phyloP scores from a whole-genome alignment of 73 alveolate species.

The Blepharisma stoltei region DNA sequence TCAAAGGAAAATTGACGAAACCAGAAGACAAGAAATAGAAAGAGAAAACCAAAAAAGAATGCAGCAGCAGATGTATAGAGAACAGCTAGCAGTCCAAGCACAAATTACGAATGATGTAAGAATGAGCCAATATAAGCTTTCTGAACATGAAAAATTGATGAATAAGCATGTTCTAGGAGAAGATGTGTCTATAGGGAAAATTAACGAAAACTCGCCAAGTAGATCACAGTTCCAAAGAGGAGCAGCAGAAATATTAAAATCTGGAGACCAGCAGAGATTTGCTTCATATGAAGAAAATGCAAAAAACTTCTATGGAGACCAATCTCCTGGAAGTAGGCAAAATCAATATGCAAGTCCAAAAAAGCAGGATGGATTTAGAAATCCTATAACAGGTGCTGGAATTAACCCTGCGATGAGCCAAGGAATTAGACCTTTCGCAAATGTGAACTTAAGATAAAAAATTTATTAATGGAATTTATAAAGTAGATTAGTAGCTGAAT shows the following conservation, averaged over 20 bases:
- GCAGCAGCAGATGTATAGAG: not conserved
- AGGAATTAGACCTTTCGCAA: not conserved
- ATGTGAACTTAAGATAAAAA: not conserved
- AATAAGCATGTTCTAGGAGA: constrained; percentile 1
- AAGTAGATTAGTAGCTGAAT: not conserved
- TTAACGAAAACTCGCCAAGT: too few species aligned
- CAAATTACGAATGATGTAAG: not conserved
- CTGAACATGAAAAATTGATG: constrained; percentile 14
- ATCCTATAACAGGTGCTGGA: not conserved
- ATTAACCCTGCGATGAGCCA: not conserved
- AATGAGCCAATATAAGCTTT: constrained; percentile 11
- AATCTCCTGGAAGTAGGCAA: not conserved
- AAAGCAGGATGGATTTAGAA: not conserved
- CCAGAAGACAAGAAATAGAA: constrained; percentile 6
- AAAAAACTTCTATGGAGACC: not conserved
- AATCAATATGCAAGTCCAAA: not conserved
- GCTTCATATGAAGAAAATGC: constrained; percentile 2
- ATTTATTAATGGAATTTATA: not conserved
- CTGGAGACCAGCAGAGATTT: not conserved
- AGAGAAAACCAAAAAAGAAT: constrained; percentile 23
- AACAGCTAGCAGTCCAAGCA: not conserved
- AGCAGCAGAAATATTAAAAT: constrained; percentile 5
- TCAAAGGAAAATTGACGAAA: constrained; percentile 13
- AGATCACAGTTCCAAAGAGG: constrained; percentile 19
- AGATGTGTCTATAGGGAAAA: not conserved